Evolutionary conservation across 208 protist genomes (phyloP).

Genomic region (Phytomonas serpens): DNA sequence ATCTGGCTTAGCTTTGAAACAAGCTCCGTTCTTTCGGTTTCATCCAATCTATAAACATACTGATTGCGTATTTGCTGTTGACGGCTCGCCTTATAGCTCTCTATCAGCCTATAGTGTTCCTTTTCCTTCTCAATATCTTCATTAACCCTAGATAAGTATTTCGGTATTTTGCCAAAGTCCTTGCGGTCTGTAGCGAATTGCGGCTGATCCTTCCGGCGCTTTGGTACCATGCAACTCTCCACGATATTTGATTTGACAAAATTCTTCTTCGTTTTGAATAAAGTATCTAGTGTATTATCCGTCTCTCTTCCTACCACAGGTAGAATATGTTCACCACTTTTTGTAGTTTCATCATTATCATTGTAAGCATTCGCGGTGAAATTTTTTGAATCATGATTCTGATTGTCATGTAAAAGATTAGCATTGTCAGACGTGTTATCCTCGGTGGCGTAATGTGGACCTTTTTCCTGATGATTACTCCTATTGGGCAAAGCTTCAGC

Average conservation of each 20-base stretch:
- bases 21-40: conserved; percentile 65
- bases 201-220: conserved; percentile 51
- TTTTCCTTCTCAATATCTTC: conserved; percentile 77
- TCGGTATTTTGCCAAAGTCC: conserved; percentile 77
- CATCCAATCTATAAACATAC: conserved; percentile 68
- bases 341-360: background rate
- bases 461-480: background rate
- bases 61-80: conserved; percentile 27
- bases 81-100: conserved; percentile 35
- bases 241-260: conserved; percentile 93
- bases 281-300: background rate
- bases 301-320: background rate
- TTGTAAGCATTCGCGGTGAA: background rate
- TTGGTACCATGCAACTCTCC: conserved; percentile 86
- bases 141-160: conserved; percentile 87
- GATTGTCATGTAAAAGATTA: background rate
- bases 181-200: conserved; percentile 53
- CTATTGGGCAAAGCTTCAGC: conserved; percentile 8
- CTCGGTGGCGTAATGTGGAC: background rate
- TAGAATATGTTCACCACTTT: background rate
- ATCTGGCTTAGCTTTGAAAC: conserved; percentile 57
- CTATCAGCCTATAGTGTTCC: conserved; percentile 59
- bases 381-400: background rate
- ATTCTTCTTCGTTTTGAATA: conserved; percentile 42
- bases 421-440: background rate